Conservation (phyloP, 352 stramenopile genomes). For the Lagenidium giganteum region DNA sequence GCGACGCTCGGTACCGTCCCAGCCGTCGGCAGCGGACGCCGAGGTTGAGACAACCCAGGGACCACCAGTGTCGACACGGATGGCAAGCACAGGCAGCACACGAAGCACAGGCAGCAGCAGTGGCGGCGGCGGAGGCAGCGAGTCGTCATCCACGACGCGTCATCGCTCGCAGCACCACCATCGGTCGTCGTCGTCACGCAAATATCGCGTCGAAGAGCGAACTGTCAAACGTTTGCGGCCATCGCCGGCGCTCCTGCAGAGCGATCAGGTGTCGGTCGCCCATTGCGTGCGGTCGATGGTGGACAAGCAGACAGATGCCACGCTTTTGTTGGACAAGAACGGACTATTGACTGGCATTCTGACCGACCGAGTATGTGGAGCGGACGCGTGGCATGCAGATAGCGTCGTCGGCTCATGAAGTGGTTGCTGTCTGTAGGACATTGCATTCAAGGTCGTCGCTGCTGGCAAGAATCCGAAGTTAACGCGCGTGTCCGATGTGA, state of each 20-base stretch:
- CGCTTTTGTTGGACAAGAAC: slow-evolving; percentile 86
- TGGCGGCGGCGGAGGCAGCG: slow-evolving; percentile 14
- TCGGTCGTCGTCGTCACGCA: slow-evolving; percentile 11
- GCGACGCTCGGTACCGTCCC: slow-evolving; percentile 4
- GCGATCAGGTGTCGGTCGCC: slow-evolving; percentile 60
- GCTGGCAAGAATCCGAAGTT: slow-evolving; percentile 72
- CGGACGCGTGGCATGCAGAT: neutral
- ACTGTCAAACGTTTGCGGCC: slow-evolving; percentile 55
- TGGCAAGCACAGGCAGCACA: slow-evolving; percentile 13
- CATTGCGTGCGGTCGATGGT: slow-evolving; percentile 84
- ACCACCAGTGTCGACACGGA: too few species aligned
- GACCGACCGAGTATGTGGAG: slow-evolving; percentile 82
- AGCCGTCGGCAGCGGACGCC: slow-evolving; percentile 1
- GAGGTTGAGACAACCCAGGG: neutral
- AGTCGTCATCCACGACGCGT: neutral
- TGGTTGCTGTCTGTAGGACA: slow-evolving; percentile 78
- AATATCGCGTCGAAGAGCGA: slow-evolving; percentile 12
- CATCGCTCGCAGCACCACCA: slow-evolving; percentile 10
- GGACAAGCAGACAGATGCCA: slow-evolving; percentile 88
- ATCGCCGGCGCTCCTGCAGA: slow-evolving; percentile 64
- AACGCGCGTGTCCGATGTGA: slow-evolving; percentile 86
- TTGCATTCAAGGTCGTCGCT: slow-evolving; percentile 91
- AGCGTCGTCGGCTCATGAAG: too few species aligned
- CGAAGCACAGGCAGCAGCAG: slow-evolving; percentile 8
- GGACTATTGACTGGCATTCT: slow-evolving; percentile 93